phyloP scores from a whole-genome alignment of 805 yeast species.

The Hanseniaspora meyeri region DNA sequence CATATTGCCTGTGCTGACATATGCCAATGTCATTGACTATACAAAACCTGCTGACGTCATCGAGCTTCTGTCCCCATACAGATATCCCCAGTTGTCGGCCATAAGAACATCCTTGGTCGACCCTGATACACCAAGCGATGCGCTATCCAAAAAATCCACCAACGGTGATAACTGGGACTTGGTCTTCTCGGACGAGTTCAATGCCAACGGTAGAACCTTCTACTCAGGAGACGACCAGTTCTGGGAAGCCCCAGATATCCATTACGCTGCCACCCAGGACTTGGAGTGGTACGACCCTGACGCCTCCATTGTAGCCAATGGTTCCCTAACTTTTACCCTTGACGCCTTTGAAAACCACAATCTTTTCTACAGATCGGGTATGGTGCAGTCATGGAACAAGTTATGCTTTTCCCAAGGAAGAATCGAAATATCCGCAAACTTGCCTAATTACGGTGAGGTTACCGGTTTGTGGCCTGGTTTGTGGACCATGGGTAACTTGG shows the following conservation, averaged over 20 bases:
- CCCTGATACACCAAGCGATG: constrained; percentile 48
- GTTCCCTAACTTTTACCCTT: constrained; percentile 54
- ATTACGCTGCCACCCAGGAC: constrained; percentile 80
- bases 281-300: constrained; percentile 94
- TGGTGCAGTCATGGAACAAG: constrained; percentile 88
- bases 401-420: constrained; percentile 78
- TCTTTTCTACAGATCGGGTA: constrained; percentile 74
- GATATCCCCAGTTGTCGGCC: constrained; percentile 41
- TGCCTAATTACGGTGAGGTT: constrained; percentile 68
- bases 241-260: constrained; percentile 72
- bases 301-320: constrained; percentile 65
- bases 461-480: constrained; percentile 93
- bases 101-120: constrained; percentile 43
- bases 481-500: constrained; percentile 90
- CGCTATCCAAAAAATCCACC: constrained; percentile 37
- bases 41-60: constrained; percentile 18
- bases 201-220: constrained; percentile 78
- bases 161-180: constrained; percentile 61
- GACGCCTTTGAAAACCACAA: constrained; percentile 76
- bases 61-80: constrained; percentile 36
- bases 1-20: constrained; percentile 72
- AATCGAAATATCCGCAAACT: constrained; percentile 59
- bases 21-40: constrained; percentile 48
- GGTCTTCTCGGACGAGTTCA: constrained; percentile 85
- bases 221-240: constrained; percentile 86